These are phyloP conservation scores for Dioszegia crocea DNA, from an alignment of 768 basidiomycete species.

Conservation along the genomic window DNA sequence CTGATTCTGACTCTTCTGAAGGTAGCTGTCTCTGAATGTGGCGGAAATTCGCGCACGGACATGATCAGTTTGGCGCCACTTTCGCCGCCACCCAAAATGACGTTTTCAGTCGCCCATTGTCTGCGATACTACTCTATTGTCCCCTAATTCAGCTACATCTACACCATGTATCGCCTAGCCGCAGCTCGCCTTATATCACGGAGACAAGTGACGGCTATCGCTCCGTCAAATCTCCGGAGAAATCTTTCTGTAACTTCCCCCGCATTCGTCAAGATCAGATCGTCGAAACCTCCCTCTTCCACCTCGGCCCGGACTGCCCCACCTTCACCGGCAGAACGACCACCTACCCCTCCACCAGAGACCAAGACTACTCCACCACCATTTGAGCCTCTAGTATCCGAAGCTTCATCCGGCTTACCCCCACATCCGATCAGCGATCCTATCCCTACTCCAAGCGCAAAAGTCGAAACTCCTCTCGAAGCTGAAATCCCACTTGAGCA, in stretches of 20 bases:
- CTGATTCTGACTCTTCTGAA: no score
- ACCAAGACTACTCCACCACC: constrained; percentile 15
- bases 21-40: no score
- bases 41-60: no score
- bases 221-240: constrained; percentile 2
- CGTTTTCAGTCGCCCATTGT: no score
- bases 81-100: no score
- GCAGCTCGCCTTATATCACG: constrained; percentile 1
- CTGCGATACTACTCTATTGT: no score
- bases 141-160: no score
- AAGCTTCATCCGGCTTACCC: constrained; percentile 8
- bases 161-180: constrained; percentile 21
- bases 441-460: not conserved
- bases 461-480: not conserved
- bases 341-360: constrained; percentile 31
- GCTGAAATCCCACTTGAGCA: constrained; percentile 3
- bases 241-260: constrained; percentile 16
- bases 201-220: not conserved
- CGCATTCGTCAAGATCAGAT: constrained; percentile 24
- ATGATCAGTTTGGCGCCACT: no score
- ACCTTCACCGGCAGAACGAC: constrained; percentile 42
- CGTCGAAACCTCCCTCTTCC: constrained; percentile 14
- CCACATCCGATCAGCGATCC: not conserved
- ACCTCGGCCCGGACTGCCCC: not conserved
- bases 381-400: constrained; percentile 24